Conservation (phyloP, 352 stramenopile species). For the Globisporangium recalcitrans region DNA sequence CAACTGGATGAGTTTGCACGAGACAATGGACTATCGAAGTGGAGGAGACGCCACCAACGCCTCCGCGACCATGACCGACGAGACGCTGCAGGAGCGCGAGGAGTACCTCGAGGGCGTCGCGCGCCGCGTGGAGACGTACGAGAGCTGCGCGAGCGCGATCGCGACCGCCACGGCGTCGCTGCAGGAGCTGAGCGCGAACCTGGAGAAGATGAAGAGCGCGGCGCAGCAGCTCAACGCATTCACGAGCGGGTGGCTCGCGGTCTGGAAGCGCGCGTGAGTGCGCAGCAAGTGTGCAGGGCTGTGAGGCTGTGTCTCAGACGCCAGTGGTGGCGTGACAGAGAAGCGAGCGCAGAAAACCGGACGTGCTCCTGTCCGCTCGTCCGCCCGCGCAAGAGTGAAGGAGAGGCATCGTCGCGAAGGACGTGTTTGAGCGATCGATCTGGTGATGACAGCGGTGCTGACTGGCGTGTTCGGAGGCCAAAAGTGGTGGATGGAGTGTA, state of each 20-base stretch:
- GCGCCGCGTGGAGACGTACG: slow-evolving; percentile 55
- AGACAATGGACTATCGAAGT: slow-evolving; percentile 8
- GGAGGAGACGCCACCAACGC: slow-evolving; percentile 18
- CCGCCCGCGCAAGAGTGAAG: too few species aligned
- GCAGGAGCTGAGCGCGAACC: slow-evolving; percentile 55
- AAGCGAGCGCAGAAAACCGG: too few species aligned
- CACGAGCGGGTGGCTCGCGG: slow-evolving; percentile 62
- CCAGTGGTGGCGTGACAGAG: too few species aligned
- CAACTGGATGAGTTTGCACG: too few species aligned
- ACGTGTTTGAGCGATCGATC: too few species aligned
- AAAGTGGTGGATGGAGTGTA: not conserved
- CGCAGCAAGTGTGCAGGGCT: not conserved
- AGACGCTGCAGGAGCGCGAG: slow-evolving; percentile 20
- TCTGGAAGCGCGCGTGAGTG: slow-evolving; percentile 49
- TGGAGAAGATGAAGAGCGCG: slow-evolving; percentile 57
- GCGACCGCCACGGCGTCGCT: slow-evolving; percentile 47
- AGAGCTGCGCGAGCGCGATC: slow-evolving; percentile 53
- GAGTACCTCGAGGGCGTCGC: slow-evolving; percentile 43
- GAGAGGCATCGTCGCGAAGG: not conserved
- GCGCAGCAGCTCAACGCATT: slow-evolving; percentile 73
- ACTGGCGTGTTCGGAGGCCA: not conserved
- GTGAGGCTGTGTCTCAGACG: too few species aligned
- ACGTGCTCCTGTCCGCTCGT: too few species aligned
- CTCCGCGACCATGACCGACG: not conserved
- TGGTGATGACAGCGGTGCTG: not conserved